Conservation (phyloP, 768 basidiomycete genomes). For the Mycena metata region DNA sequence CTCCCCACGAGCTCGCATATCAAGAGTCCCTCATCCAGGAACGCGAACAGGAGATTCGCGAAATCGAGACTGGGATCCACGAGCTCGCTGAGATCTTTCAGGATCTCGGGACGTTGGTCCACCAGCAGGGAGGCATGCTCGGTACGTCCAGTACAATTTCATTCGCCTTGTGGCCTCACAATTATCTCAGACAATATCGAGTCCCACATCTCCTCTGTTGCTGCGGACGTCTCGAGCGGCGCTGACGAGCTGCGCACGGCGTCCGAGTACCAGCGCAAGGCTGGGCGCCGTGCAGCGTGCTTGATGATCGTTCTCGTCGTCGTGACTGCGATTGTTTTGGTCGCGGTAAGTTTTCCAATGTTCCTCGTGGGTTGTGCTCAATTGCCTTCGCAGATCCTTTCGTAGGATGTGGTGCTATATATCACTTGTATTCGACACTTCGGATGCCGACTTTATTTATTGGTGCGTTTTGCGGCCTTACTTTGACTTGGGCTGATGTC, state of each 20-base stretch:
- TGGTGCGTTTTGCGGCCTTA: constrained; percentile 1
- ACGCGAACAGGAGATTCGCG: constrained; percentile 95
- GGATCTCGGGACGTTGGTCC: constrained; percentile 93
- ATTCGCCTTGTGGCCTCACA: not conserved
- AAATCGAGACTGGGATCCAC: constrained; percentile 97
- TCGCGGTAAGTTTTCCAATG: constrained; percentile 78
- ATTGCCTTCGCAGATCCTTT: constrained; percentile 30
- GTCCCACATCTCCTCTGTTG: constrained; percentile 91
- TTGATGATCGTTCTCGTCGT: constrained; percentile 89
- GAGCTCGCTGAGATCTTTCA: constrained; percentile 97
- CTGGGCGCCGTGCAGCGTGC: constrained; percentile 91
- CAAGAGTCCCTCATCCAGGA: constrained; percentile 96
- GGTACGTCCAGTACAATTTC: constrained; percentile 64
- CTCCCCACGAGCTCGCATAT: constrained; percentile 92
- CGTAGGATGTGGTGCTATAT: constrained; percentile 18
- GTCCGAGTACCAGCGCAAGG: constrained; percentile 93
- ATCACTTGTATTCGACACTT: not conserved
- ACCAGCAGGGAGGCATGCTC: constrained; percentile 94
- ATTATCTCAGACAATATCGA: constrained; percentile 89
- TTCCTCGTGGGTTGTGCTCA: constrained; percentile 7
- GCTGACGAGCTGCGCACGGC: constrained; percentile 91
- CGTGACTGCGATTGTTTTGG: constrained; percentile 86
- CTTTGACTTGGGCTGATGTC: not conserved
- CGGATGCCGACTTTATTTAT: not conserved
- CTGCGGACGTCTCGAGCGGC: constrained; percentile 85